A percentile compares a stretch with the other conserved stretches of the same genome.
These are phyloP conservation scores for Xanthoconium stramineum DNA, from an alignment of 768 basidiomycete species.

Conservation along the genomic window DNA sequence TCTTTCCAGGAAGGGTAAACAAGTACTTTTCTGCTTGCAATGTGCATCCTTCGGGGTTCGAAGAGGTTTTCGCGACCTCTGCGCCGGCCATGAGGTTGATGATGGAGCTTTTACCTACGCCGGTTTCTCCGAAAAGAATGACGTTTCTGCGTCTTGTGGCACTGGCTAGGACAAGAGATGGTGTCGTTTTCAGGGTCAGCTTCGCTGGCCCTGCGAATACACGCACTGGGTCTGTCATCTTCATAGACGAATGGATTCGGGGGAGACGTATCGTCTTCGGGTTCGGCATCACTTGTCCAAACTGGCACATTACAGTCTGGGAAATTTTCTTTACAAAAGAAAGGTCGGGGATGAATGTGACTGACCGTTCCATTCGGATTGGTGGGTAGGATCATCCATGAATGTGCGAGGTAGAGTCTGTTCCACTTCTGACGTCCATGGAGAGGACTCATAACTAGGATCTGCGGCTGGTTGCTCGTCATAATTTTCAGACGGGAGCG, in stretches of 20 bases:
- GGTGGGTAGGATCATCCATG: background rate
- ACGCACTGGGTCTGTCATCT: background rate
- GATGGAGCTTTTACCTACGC: too few species aligned
- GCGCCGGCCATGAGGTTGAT: background rate
- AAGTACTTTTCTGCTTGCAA: background rate
- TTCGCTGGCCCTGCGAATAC: background rate
- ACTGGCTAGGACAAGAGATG: too few species aligned
- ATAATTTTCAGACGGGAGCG: too few species aligned
- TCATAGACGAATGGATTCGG: background rate
- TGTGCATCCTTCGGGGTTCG: too few species aligned
- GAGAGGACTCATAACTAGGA: too few species aligned
- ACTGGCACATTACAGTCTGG: background rate
- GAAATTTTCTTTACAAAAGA: too few species aligned
- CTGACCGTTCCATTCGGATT: background rate
- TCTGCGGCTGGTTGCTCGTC: too few species aligned
- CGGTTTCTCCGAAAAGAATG: background rate
- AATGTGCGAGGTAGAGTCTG: too few species aligned
- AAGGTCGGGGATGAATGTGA: too few species aligned
- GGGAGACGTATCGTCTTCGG: background rate
- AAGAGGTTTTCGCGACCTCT: background rate
- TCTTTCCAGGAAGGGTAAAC: background rate
- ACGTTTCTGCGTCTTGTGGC: background rate
- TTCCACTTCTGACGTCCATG: background rate
- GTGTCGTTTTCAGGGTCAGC: too few species aligned
- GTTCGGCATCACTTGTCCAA: background rate